Evolutionary conservation across 495 filamentous ascomycete genomes (phyloP), one percentile per base, ranked within the genome.

Genomic region (Podospora comata): DNA sequence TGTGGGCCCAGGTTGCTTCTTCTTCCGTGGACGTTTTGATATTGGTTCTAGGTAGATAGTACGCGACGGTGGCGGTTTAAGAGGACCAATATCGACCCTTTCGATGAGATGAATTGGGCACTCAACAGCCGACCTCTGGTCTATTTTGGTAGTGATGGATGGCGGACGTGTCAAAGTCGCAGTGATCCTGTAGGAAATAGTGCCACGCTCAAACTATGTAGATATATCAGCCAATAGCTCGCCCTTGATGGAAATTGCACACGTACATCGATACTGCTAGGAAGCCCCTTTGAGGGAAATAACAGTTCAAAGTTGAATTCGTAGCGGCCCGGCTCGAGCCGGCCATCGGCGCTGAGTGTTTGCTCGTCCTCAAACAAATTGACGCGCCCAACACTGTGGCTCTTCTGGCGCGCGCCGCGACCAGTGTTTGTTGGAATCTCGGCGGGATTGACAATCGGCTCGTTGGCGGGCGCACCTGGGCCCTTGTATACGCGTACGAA

Each of bases 181-280:
- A 19, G 91, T 91, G 73, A 98, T 85, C 79, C 92, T 87, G 79
- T 98, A 99, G 7, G 90, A 90, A 72, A 99, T 92, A 16, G 91
- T 92, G 23, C 96, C 95, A 71, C 93, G 88, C 81, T 99, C 96
- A 77, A 99, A 99, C 93, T 97, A 77, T 28, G 55, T 57, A 62
- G 56, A 27, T 5, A 27, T 28, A 74, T 77, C 72, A 77, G 75
- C 61, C 19, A 9, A 20, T 28, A 32, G 13, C 0, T n/a, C 23
- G 28, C 19, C 20, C 19, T 27, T 32, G 27, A 32, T 28, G 32
- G 59, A 32, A 32, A 27, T 28, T 3, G 5, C 16, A 28, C 59
- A 85, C 91, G 72, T 85, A 97, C 94, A 80, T 95, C 93, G 73
- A 99, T 92, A 78, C 94, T 97, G 78, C 91, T 96, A 19, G 95